Evolutionary conservation across 2,329 filamentous ascomycete species (phyloP).

Genomic region (Penicillium thymicola): DNA sequence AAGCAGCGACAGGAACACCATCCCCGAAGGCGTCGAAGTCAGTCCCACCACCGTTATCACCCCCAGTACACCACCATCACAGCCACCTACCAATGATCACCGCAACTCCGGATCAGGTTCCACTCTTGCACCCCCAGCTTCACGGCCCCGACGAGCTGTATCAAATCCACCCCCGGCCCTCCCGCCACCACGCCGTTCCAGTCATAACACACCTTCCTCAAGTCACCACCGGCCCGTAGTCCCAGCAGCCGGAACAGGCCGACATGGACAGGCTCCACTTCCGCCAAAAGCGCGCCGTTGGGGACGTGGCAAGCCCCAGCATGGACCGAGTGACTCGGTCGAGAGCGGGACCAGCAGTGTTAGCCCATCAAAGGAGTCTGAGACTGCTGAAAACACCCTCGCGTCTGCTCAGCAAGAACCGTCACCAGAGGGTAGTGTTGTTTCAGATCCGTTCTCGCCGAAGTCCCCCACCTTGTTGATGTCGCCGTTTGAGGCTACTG

Average conservation of each 20-base stretch:
- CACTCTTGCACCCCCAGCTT: slow-evolving; percentile 23
- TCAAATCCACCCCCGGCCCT: slow-evolving; percentile 41
- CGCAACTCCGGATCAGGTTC: slow-evolving; percentile 25
- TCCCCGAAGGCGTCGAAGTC: slow-evolving; percentile 25
- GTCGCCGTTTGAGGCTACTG: slow-evolving; percentile 1
- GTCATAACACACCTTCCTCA: slow-evolving; percentile 24
- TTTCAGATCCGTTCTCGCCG: slow-evolving; percentile 21
- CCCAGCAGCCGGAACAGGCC: slow-evolving; percentile 9
- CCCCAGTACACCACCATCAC: slow-evolving; percentile 4
- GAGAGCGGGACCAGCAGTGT: slow-evolving; percentile 20
- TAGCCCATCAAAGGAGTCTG: slow-evolving; percentile 13
- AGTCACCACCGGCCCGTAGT: slow-evolving; percentile 25
- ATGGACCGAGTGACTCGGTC: slow-evolving; percentile 25
- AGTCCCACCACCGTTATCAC: slow-evolving; percentile 12
- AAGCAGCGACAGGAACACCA: slow-evolving; percentile 27
- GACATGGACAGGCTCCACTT: slow-evolving; percentile 36
- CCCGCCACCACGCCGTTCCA: slow-evolving; percentile 41
- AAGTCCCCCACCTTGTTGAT: slow-evolving; percentile 20
- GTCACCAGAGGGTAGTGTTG: neutral
- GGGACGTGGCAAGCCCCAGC: slow-evolving; percentile 29
- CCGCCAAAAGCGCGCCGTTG: slow-evolving; percentile 44
- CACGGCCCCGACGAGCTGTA: slow-evolving; percentile 29
- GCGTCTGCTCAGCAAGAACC: neutral
- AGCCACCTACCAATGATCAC: slow-evolving; percentile 8
- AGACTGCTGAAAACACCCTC: slow-evolving; percentile 7